Percentiles rank a stretch among this genome's conserved stretches.
Evolutionary conservation across 2,329 filamentous ascomycete species (phyloP).

Genomic region (Penicillium sp.): DNA sequence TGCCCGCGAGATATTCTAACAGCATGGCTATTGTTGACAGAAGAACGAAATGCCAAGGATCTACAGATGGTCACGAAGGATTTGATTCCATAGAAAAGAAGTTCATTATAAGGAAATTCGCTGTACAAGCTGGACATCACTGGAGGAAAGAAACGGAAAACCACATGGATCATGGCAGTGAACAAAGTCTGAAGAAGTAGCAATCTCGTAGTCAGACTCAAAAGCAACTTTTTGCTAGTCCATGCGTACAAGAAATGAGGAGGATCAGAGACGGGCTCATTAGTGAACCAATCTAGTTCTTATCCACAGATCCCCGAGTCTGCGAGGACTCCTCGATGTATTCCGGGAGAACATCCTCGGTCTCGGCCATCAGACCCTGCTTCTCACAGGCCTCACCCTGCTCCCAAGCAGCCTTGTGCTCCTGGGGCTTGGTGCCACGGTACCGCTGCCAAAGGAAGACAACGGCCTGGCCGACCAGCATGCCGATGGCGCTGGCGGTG

Average conservation of each 20-base stretch:
- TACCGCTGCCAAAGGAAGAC: constrained; percentile 47
- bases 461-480: constrained; percentile 48
- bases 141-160: constrained; percentile 5
- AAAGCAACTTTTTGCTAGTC: not conserved
- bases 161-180: constrained; percentile 2
- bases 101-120: constrained; percentile 13
- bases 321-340: constrained; percentile 36
- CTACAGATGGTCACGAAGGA: not conserved
- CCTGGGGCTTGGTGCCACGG: constrained; percentile 30
- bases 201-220: not conserved
- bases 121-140: constrained; percentile 19
- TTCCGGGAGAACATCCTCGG: constrained; percentile 36
- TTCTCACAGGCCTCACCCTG: constrained; percentile 44
- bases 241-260: not conserved
- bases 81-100: not conserved
- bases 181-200: not conserved
- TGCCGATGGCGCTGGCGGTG: constrained; percentile 46
- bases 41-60: not conserved
- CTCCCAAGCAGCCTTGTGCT: constrained; percentile 31
- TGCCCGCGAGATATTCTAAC: not conserved
- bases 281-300: constrained; percentile 27
- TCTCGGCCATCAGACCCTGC: constrained; percentile 39
- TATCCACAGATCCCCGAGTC: constrained; percentile 24
- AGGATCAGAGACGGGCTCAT: not conserved
- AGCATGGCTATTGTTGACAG: not conserved